phyloP scores from a whole-genome alignment of 768 basidiomycete species.

The Fomitopsis pulvina region DNA sequence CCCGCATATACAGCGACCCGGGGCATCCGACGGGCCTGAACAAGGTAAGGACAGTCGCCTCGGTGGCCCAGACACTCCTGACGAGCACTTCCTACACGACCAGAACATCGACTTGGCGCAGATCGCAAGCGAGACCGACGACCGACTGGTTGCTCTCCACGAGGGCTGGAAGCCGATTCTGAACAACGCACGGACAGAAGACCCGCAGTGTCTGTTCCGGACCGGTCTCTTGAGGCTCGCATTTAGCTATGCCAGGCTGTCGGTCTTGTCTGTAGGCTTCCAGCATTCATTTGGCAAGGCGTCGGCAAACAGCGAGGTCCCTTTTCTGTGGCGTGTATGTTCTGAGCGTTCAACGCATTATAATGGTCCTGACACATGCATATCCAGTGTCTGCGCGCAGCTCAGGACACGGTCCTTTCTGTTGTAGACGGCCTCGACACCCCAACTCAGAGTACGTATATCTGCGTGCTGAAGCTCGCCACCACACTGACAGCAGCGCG shows the following conservation, averaged over 20 bases:
- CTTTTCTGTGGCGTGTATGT: slow-evolving; percentile 22
- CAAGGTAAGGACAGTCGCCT: slow-evolving; percentile 45
- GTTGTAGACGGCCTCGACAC: slow-evolving; percentile 25
- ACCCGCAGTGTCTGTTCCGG: slow-evolving; percentile 39
- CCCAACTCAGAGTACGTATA: slow-evolving; percentile 14
- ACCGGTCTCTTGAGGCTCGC: slow-evolving; percentile 18
- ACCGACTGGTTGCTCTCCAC: slow-evolving; percentile 51
- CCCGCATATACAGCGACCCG: slow-evolving; percentile 67
- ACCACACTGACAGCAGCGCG: too few relatives aligned
- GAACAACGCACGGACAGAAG: slow-evolving; percentile 43
- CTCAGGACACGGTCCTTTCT: slow-evolving; percentile 21
- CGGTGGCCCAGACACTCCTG: background rate
- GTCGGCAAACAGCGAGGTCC: slow-evolving; percentile 20
- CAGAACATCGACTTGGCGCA: slow-evolving; percentile 50
- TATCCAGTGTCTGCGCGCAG: slow-evolving; percentile 18
- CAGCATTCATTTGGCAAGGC: slow-evolving; percentile 28
- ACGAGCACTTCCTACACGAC: too few relatives aligned
- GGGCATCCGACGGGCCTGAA: slow-evolving; percentile 70
- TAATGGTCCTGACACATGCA: background rate
- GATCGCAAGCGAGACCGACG: slow-evolving; percentile 62
- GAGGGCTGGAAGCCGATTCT: slow-evolving; percentile 49
- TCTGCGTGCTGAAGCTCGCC: background rate
- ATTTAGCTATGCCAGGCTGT: slow-evolving; percentile 31
- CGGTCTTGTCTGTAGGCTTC: slow-evolving; percentile 37
- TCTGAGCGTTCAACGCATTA: background rate